Conservation (phyloP, 345 rosid genomes). For the Eucalyptus pauciflora region DNA sequence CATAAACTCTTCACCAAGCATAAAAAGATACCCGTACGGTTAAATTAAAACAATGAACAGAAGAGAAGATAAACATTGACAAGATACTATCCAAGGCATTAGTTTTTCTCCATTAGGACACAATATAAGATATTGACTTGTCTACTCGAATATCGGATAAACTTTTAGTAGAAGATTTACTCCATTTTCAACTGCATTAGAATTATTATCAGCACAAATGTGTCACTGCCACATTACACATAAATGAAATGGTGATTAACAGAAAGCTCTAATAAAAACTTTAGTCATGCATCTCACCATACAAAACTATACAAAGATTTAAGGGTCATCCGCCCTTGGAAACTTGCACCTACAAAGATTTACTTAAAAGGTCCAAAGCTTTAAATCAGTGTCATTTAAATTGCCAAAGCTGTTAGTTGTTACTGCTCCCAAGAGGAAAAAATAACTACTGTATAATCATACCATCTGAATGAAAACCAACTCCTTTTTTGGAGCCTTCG, state of each 20-base stretch:
- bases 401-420: neutral
- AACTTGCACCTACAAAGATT: neutral
- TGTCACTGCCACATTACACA: neutral
- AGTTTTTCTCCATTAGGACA: neutral
- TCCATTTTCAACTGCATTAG: neutral
- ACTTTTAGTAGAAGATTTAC: neutral
- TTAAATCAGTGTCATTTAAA: neutral
- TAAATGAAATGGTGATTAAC: neutral
- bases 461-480: slow-evolving; percentile 93
- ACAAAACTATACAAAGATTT: neutral
- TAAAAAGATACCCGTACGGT: neutral
- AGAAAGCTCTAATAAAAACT: neutral
- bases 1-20: neutral
- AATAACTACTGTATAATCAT: slow-evolving; percentile 1
- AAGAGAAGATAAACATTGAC: neutral
- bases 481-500: slow-evolving; percentile 61
- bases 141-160: neutral
- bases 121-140: neutral
- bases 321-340: neutral
- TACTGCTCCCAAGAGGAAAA: neutral
- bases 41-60: neutral
- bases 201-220: neutral
- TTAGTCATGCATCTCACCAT: neutral
- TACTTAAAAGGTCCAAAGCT: neutral
- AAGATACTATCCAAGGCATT: neutral